Evolutionary conservation across 2,329 filamentous ascomycete species (phyloP).

Genomic region (Pseudogymnoascus sp.): DNA sequence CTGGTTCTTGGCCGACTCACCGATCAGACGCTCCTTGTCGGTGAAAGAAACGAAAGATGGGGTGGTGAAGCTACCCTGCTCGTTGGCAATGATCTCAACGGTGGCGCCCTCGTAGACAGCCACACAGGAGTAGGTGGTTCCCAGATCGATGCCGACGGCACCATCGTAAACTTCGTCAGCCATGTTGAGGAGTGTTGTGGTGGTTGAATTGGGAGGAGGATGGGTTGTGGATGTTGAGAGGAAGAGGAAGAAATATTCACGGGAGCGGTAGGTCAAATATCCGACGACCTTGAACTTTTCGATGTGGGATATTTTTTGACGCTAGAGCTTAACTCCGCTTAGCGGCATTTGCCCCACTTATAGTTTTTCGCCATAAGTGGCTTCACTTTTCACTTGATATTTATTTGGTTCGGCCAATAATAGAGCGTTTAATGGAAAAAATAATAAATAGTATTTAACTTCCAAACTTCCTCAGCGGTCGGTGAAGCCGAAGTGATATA

Average conservation of each 20-base stretch:
- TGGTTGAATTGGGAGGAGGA: slow-evolving; percentile 12
- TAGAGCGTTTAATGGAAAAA: background rate
- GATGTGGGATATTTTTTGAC: background rate
- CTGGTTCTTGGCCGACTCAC: slow-evolving; percentile 99
- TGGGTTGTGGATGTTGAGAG: slow-evolving; percentile 14
- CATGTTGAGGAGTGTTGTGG: slow-evolving; percentile 51
- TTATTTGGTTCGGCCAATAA: background rate
- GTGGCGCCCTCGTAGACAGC: slow-evolving; percentile 98
- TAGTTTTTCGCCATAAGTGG: background rate
- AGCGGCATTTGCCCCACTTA: background rate
- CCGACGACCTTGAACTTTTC: slow-evolving; percentile 5
- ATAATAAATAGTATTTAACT: background rate
- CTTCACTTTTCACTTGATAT: background rate
- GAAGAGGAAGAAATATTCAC: slow-evolving; percentile 8
- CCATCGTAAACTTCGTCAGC: slow-evolving; percentile 98
- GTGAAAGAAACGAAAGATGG: slow-evolving; percentile 99
- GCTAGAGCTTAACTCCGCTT: background rate
- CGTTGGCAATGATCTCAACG: slow-evolving; percentile 99
- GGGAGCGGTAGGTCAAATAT: slow-evolving; percentile 6
- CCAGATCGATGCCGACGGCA: slow-evolving; percentile 99
- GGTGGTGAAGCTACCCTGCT: slow-evolving; percentile 98
- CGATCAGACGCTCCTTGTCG: slow-evolving; percentile 96
- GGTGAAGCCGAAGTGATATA: background rate
- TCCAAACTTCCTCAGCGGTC: background rate
- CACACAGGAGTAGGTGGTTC: slow-evolving; percentile 99